Evolutionary conservation across 2,329 filamentous ascomycete genomes (phyloP).

Genomic region (Trichoderma sp.): DNA sequence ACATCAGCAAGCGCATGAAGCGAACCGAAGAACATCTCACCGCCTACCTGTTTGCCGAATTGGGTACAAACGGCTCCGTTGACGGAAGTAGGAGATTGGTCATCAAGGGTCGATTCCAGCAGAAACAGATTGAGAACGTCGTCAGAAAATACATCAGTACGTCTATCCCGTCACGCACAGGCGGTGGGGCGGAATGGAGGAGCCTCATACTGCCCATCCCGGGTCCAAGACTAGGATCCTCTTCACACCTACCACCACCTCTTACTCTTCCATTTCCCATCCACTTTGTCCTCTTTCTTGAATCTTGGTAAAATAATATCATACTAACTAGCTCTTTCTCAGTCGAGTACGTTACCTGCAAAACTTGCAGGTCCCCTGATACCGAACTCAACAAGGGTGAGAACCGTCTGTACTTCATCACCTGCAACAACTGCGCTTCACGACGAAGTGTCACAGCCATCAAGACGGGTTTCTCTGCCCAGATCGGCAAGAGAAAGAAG

Average conservation of each 20-base stretch:
- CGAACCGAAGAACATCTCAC: conserved; percentile 97
- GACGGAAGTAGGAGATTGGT: conserved; percentile 91
- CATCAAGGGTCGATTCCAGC: conserved; percentile 99
- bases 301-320: background rate
- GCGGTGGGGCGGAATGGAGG: background rate
- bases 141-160: conserved; percentile 90
- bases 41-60: conserved; percentile 93
- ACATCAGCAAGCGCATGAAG: conserved; percentile 99
- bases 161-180: conserved; percentile 34
- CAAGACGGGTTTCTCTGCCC: conserved; percentile 99
- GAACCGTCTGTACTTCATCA: conserved; percentile 98
- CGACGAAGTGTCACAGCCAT: conserved; percentile 92
- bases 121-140: conserved; percentile 99
- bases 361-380: conserved; percentile 93
- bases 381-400: conserved; percentile 98
- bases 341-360: conserved; percentile 98
- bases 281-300: too few relatives aligned
- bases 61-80: conserved; percentile 95
- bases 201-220: background rate
- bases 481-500: conserved; percentile 98
- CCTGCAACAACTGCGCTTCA: conserved; percentile 80
- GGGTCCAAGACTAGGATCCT: background rate
- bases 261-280: background rate
- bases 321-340: conserved; percentile 32
- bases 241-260: background rate